Percentiles rank a stretch among this genome's conserved stretches.
Evolutionary conservation across 2,329 filamentous ascomycete species (phyloP).

Genomic region (Curvularia hawaiiensis): DNA sequence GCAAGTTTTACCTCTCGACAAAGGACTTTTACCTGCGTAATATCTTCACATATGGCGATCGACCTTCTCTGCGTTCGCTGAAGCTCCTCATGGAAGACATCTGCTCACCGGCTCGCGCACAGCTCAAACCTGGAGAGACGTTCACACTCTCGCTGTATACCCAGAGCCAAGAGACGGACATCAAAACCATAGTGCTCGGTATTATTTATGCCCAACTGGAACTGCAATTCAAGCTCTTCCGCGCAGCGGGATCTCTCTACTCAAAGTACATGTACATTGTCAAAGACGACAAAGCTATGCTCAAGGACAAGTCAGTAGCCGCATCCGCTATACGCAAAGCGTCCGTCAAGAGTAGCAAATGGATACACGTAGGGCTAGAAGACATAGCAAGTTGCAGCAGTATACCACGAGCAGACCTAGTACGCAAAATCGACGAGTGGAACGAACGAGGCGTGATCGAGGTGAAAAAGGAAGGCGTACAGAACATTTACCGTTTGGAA

Average conservation of each 20-base stretch:
- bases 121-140: conserved; percentile 47
- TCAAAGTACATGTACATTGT: conserved; percentile 58
- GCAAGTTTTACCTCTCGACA: conserved; percentile 63
- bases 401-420: conserved; percentile 54
- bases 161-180: conserved; percentile 59
- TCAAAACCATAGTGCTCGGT: conserved; percentile 56
- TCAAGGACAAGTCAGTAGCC: conserved; percentile 49
- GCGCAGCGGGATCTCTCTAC: conserved; percentile 62
- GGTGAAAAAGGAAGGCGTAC: conserved; percentile 58
- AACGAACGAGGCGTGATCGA: conserved; percentile 57
- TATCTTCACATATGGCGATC: conserved; percentile 64
- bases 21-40: conserved; percentile 65
- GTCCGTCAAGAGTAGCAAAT: conserved; percentile 51
- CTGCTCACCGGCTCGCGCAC: conserved; percentile 47
- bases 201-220: conserved; percentile 67
- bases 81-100: conserved; percentile 57
- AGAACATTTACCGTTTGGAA: conserved; percentile 60
- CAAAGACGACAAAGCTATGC: conserved; percentile 40
- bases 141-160: conserved; percentile 55
- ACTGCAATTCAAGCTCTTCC: conserved; percentile 61
- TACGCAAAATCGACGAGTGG: conserved; percentile 62
- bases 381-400: conserved; percentile 37
- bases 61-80: conserved; percentile 60
- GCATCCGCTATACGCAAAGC: conserved; percentile 53
- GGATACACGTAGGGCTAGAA: conserved; percentile 57